Evolutionary conservation across 805 yeast species (phyloP).

Genomic region (Kodamaea jinghongensis): DNA sequence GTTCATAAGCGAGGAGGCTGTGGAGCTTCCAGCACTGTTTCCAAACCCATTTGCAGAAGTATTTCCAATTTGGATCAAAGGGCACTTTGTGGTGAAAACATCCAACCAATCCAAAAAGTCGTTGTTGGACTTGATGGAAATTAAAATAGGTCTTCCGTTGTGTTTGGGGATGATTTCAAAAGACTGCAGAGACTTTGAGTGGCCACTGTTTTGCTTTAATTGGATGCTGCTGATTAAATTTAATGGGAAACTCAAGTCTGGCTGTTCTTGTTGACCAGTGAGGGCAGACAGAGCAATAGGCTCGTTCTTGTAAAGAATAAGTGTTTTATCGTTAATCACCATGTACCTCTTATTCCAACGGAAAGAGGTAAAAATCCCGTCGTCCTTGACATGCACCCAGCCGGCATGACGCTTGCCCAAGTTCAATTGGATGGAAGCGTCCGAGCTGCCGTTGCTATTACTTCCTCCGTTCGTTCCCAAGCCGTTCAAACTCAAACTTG

Average conservation of each 20-base stretch:
- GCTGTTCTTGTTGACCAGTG: conserved; percentile 40
- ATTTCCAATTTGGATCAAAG: conserved; percentile 46
- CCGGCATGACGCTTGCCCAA: conserved; percentile 51
- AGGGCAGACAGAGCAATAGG: conserved; percentile 40
- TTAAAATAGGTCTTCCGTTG: conserved; percentile 59
- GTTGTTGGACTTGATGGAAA: conserved; percentile 72
- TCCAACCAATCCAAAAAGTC: conserved; percentile 91
- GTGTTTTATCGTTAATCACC: conserved; percentile 69
- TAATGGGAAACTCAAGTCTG: conserved; percentile 40
- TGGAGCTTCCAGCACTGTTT: conserved; percentile 4
- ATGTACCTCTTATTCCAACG: conserved; percentile 90
- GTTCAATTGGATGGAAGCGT: conserved; percentile 1
- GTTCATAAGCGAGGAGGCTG: conserved; percentile 9
- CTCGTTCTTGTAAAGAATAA: conserved; percentile 75
- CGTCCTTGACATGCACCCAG: conserved; percentile 91
- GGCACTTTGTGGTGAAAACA: conserved; percentile 75
- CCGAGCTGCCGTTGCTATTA: too few relatives aligned
- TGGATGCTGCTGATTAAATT: conserved; percentile 41
- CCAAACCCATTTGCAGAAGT: conserved; percentile 4
- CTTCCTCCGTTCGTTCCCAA: not conserved
- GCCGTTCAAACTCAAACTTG: not conserved
- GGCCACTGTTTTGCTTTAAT: conserved; percentile 56
- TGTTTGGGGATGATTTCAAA: conserved; percentile 69
- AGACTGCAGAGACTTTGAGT: conserved; percentile 49
- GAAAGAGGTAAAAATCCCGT: conserved; percentile 76